Conservation (phyloP, 2,329 filamentous ascomycete genomes). For the Pezizomycotina sp. region DNA sequence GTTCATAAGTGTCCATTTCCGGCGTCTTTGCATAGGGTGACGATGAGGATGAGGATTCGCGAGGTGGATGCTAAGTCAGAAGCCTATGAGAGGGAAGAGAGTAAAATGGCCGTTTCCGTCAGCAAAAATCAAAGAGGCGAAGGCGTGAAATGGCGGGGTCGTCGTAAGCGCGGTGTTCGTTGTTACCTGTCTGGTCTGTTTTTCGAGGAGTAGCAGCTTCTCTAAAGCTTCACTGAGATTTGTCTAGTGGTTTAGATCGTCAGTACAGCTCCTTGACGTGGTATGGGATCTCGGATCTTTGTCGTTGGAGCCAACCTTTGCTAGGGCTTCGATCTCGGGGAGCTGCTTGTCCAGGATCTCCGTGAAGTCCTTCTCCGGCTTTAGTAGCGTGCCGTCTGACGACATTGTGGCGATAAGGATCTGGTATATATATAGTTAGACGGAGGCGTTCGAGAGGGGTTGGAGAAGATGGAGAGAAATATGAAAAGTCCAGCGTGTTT, state of each 20-base stretch:
- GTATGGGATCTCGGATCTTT: constrained; percentile 25
- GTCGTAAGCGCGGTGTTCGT: constrained; percentile 13
- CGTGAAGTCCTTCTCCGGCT: constrained; percentile 82
- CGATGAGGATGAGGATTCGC: constrained; percentile 68
- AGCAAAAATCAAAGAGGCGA: constrained; percentile 8
- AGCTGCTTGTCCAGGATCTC: constrained; percentile 89
- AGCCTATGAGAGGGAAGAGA: constrained; percentile 39
- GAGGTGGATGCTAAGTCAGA: constrained; percentile 94
- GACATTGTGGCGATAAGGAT: constrained; percentile 17
- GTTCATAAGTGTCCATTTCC: constrained; percentile 86
- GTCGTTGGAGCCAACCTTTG: constrained; percentile 44
- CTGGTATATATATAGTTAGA: neutral
- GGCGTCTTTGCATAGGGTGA: constrained; percentile 83
- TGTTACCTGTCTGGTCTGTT: constrained; percentile 84
- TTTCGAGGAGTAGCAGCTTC: constrained; percentile 81
- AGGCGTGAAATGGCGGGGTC: constrained; percentile 17
- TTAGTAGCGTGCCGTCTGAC: constrained; percentile 28
- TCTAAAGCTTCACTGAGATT: constrained; percentile 80
- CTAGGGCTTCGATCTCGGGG: constrained; percentile 75
- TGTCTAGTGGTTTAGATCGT: constrained; percentile 34
- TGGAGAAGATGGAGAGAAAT: constrained; percentile 1
- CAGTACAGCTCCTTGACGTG: constrained; percentile 19
- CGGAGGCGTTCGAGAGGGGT: neutral
- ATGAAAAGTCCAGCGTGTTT: too few relatives aligned
- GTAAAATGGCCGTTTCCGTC: constrained; percentile 18